These are phyloP conservation scores for Chionographis japonica DNA, from an alignment of 106 monocot species.

Conservation along the genomic window DNA sequence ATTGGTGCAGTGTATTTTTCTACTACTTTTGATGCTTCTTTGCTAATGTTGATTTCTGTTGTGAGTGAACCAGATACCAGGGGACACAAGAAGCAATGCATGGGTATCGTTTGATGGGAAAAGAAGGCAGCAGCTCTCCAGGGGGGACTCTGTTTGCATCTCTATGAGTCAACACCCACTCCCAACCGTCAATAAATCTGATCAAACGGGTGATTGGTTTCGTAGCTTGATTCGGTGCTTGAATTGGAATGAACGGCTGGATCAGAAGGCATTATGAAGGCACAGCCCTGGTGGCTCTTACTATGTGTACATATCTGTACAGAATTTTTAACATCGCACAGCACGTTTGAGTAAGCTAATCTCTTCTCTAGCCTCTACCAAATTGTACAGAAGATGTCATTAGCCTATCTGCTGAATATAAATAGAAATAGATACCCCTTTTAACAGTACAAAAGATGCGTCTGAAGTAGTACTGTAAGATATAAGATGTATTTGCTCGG, in stretches of 20 bases:
- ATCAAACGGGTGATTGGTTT: conserved; percentile 99
- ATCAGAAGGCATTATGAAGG: conserved; percentile 83
- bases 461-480: too few relatives aligned
- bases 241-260: conserved; percentile 95
- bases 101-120: conserved; percentile 99
- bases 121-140: conserved; percentile 91
- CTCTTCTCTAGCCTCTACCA: too few relatives aligned
- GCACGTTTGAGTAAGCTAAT: too few relatives aligned
- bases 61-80: conserved; percentile 63
- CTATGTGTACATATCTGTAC: conserved; percentile 8
- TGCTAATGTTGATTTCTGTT: neutral
- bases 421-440: too few relatives aligned
- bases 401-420: too few relatives aligned
- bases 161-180: conserved; percentile 95
- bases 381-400: too few relatives aligned
- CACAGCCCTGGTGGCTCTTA: neutral
- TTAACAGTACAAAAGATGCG: too few relatives aligned
- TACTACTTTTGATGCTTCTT: too few relatives aligned
- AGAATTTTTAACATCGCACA: neutral
- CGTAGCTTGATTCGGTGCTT: conserved; percentile 87
- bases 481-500: too few relatives aligned
- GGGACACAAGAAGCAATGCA: conserved; percentile 80
- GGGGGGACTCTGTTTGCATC: conserved; percentile 84
- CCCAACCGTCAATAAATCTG: conserved; percentile 94
- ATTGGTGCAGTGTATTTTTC: too few relatives aligned